Conservation (phyloP, 179 eudicot genomes). For the Spergularia azorica region DNA sequence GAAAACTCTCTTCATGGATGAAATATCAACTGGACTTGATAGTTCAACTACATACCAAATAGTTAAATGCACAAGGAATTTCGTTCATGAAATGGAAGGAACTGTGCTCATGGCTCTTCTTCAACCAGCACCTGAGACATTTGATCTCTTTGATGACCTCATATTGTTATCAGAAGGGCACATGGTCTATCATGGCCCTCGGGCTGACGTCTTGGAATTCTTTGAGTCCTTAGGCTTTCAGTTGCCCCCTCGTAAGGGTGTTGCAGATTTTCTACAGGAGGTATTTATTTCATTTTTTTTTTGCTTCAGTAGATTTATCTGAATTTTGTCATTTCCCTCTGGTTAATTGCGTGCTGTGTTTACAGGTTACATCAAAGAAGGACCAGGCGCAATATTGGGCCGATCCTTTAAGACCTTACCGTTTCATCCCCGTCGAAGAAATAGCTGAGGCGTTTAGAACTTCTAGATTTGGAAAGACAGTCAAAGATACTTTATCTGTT, state of each 20-base stretch:
- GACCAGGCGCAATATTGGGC: conserved; percentile 97
- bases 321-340: background rate
- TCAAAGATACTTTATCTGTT: conserved; percentile 50
- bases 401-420: conserved; percentile 68
- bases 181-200: conserved; percentile 80
- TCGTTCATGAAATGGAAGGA: conserved; percentile 83
- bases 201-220: conserved; percentile 63
- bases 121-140: conserved; percentile 85
- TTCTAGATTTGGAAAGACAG: conserved; percentile 59
- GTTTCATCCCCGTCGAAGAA: conserved; percentile 55
- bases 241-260: conserved; percentile 74
- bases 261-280: conserved; percentile 59
- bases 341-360: conserved; percentile 1
- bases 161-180: conserved; percentile 70
- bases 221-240: conserved; percentile 68
- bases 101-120: conserved; percentile 71
- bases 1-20: conserved; percentile 96
- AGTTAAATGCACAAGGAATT: conserved; percentile 71
- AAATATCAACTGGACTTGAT: conserved; percentile 94
- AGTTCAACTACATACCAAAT: conserved; percentile 96
- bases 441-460: conserved; percentile 71
- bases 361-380: conserved; percentile 87
- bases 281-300: conserved; percentile 9
- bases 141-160: conserved; percentile 74
- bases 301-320: background rate